Percentiles rank a stretch among this genome's conserved stretches.
Evolutionary conservation across 305 asterid species (phyloP).

Genomic region (Ruellia speciosa): DNA sequence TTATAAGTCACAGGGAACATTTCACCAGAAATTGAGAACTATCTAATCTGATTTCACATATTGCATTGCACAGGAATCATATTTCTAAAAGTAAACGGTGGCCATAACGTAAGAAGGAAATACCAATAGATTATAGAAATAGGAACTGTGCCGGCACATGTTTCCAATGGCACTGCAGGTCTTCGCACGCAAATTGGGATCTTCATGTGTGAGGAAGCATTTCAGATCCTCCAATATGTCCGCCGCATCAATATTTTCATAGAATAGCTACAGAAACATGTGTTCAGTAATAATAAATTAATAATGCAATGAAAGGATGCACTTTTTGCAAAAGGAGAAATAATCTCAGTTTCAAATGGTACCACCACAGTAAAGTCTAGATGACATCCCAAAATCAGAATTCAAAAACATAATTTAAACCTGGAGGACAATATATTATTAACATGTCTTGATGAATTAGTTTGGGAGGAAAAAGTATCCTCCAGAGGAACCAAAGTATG

Average conservation of each 20-base stretch:
- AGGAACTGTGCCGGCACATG: conserved; percentile 97
- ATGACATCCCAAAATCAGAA: not conserved
- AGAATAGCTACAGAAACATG: conserved; percentile 58
- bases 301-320: conserved; percentile 13
- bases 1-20: conserved; percentile 3
- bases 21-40: conserved; percentile 3
- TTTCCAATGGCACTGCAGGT: conserved; percentile 94
- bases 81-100: not conserved
- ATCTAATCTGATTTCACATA: not conserved
- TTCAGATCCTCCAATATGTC: conserved; percentile 70
- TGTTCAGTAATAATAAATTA: conserved; percentile 2
- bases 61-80: no score
- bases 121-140: conserved; percentile 81
- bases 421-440: no score
- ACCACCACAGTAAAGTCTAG: no score
- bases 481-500: no score
- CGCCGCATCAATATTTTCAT: conserved; percentile 66
- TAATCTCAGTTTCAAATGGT: no score
- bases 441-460: no score
- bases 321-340: not conserved
- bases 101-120: conserved; percentile 1
- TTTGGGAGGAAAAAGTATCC: not conserved
- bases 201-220: conserved; percentile 73
- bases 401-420: not conserved
- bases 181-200: conserved; percentile 85